A percentile compares a stretch with the other conserved stretches of the same genome.
phyloP scores from a whole-genome alignment of 192 early-diverging fungal genomes.

The Backusella psychrophila region DNA sequence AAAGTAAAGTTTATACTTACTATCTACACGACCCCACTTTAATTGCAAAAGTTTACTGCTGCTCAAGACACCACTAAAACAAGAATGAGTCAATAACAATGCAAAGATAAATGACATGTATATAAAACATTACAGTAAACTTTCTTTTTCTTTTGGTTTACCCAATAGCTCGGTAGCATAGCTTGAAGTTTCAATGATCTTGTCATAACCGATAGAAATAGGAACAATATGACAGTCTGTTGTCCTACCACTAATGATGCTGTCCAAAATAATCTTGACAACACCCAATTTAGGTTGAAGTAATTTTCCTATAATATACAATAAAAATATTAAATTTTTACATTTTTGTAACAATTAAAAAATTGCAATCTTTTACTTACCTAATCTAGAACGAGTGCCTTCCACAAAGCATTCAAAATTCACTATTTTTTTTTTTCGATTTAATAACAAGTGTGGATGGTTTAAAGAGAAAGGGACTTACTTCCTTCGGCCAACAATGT shows the following conservation, averaged over 20 bases:
- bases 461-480: background rate
- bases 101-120: background rate
- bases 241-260: constrained; percentile 56
- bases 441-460: background rate
- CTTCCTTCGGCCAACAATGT: constrained; percentile 65
- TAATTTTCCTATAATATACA: constrained; percentile 49
- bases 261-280: constrained; percentile 80
- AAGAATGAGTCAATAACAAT: background rate
- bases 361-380: constrained; percentile 25
- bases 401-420: constrained; percentile 85
- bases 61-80: constrained; percentile 51
- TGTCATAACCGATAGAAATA: constrained; percentile 83
- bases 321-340: background rate
- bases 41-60: constrained; percentile 55
- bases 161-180: constrained; percentile 81
- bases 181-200: constrained; percentile 76
- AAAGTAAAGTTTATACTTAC: constrained; percentile 18
- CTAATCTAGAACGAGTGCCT: constrained; percentile 78
- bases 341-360: background rate
- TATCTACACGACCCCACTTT: constrained; percentile 82
- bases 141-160: constrained; percentile 78
- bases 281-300: constrained; percentile 80
- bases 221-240: constrained; percentile 75
- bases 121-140: constrained; percentile 43
- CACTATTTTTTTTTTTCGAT: constrained; percentile 26